These are phyloP conservation scores for Trichoderma koningiopsis DNA, from an alignment of 2,329 filamentous ascomycete genomes.

Conservation along the genomic window DNA sequence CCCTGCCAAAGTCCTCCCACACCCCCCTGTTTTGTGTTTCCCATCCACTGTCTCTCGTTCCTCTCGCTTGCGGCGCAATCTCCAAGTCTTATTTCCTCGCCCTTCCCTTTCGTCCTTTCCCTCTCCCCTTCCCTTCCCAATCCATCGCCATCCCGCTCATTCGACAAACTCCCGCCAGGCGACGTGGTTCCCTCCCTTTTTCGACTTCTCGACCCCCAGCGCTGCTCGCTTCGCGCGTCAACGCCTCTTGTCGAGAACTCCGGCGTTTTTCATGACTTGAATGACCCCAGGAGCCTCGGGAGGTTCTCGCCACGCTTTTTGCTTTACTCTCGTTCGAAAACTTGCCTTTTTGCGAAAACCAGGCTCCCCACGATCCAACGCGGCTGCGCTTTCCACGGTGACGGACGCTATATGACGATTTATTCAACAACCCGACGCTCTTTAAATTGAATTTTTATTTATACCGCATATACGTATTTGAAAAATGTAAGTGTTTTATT, in stretches of 20 bases:
- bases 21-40: slow-evolving; percentile 38
- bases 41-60: slow-evolving; percentile 34
- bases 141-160: slow-evolving; percentile 35
- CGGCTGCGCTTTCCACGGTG: slow-evolving; percentile 18
- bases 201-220: slow-evolving; percentile 35
- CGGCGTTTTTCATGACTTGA: slow-evolving; percentile 33
- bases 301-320: slow-evolving; percentile 37
- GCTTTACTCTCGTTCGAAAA: slow-evolving; percentile 31
- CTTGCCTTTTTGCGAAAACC: not conserved
- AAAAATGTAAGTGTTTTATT: slow-evolving; percentile 29
- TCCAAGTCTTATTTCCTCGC: slow-evolving; percentile 32
- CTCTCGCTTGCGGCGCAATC: slow-evolving; percentile 35
- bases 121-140: slow-evolving; percentile 32
- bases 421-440: slow-evolving; percentile 52
- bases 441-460: slow-evolving; percentile 36
- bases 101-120: slow-evolving; percentile 31
- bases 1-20: slow-evolving; percentile 25
- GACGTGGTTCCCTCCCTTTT: slow-evolving; percentile 37
- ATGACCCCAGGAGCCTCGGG: slow-evolving; percentile 35
- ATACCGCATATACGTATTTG: slow-evolving; percentile 28
- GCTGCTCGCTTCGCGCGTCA: slow-evolving; percentile 31
- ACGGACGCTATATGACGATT: slow-evolving; percentile 36
- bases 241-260: slow-evolving; percentile 29
- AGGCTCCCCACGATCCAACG: not conserved
- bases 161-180: slow-evolving; percentile 31